Evolutionary conservation across 2,329 filamentous ascomycete species (phyloP).

Genomic region (Neurospora sp.): DNA sequence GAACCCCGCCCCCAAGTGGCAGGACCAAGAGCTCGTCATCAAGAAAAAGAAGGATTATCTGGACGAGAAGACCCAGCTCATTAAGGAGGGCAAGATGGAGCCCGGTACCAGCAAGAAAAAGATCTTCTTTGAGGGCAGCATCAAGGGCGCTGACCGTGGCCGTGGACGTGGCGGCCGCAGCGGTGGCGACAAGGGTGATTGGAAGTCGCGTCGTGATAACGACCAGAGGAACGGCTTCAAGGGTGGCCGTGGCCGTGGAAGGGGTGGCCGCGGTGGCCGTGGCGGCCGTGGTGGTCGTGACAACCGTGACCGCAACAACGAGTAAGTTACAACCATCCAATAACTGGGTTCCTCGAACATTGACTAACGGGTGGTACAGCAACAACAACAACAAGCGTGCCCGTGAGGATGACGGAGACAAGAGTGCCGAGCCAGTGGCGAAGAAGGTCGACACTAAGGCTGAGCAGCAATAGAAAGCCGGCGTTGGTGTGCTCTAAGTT

Average conservation of each 20-base stretch:
- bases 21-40: conserved; percentile 68
- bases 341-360: conserved; percentile 23
- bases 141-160: conserved; percentile 24
- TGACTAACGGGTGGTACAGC: conserved; percentile 13
- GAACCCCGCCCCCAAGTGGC: conserved; percentile 75
- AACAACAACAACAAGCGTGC: conserved; percentile 41
- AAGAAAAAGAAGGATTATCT: conserved; percentile 86
- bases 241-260: conserved; percentile 32
- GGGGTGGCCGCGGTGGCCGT: conserved; percentile 32
- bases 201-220: conserved; percentile 54
- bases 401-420: conserved; percentile 40
- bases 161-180: conserved; percentile 27
- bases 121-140: conserved; percentile 40
- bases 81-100: conserved; percentile 59
- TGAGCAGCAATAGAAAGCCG: conserved; percentile 8
- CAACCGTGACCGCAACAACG: conserved; percentile 13
- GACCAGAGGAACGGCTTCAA: conserved; percentile 53
- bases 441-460: neutral
- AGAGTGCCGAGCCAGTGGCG: conserved; percentile 32
- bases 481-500: neutral
- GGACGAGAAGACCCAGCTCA: conserved; percentile 64
- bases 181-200: conserved; percentile 36
- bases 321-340: conserved; percentile 11
- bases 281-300: conserved; percentile 27
- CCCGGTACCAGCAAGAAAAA: conserved; percentile 38